phyloP scores from a whole-genome alignment of 805 yeast genomes.

The Tetrapisispora iriomotensis region DNA sequence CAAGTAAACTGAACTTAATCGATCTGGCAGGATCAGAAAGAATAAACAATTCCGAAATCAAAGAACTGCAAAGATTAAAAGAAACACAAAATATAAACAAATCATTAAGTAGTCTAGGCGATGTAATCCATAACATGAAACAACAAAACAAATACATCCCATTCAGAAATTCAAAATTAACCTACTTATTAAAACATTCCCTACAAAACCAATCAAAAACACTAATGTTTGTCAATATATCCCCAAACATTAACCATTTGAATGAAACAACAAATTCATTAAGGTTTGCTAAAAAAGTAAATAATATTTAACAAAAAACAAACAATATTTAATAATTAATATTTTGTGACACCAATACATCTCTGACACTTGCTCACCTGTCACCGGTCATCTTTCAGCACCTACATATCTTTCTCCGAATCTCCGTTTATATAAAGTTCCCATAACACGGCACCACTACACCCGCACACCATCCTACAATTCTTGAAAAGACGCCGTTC shows the following conservation, averaged over 20 bases:
- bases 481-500: no score
- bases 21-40: conserved; percentile 96
- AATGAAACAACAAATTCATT: conserved; percentile 77
- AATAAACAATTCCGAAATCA: conserved; percentile 65
- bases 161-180: conserved; percentile 86
- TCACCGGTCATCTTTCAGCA: neutral
- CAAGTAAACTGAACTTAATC: conserved; percentile 65
- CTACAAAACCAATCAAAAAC: conserved; percentile 81
- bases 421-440: no score
- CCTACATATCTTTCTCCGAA: neutral
- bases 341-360: neutral
- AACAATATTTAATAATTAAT: neutral
- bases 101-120: conserved; percentile 80
- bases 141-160: conserved; percentile 40
- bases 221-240: conserved; percentile 86
- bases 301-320: no score
- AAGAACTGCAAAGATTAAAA: conserved; percentile 62
- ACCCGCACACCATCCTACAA: no score
- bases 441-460: no score
- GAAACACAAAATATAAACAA: conserved; percentile 87
- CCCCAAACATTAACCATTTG: conserved; percentile 52
- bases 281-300: conserved; percentile 81
- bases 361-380: neutral
- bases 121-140: conserved; percentile 63
- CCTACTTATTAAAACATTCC: conserved; percentile 76